These are phyloP conservation scores for Collybiopsis confluens DNA, from an alignment of 768 basidiomycete species.

Conservation along the genomic window DNA sequence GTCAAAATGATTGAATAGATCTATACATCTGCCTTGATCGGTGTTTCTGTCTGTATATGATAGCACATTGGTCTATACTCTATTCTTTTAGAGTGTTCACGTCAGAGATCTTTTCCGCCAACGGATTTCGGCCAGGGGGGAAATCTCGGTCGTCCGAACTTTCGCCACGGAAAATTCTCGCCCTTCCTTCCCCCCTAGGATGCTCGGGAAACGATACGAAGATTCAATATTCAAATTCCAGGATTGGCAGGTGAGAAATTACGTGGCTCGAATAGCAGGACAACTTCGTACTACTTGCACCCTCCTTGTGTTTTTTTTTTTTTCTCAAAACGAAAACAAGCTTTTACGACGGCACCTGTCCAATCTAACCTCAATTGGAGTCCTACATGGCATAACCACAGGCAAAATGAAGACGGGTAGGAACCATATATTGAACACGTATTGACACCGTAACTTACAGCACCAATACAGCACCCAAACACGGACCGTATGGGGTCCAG, in stretches of 20 bases:
- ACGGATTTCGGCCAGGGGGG: slow-evolving; percentile 5
- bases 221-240: no score
- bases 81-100: slow-evolving; percentile 4
- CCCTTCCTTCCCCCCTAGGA: no score
- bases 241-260: background rate
- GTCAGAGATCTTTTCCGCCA: slow-evolving; percentile 5
- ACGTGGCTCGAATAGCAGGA: background rate
- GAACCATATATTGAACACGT: background rate
- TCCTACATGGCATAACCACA: background rate
- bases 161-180: background rate
- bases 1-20: no score
- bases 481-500: background rate
- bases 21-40: no score
- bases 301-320: slow-evolving; percentile 16
- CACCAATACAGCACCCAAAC: no score
- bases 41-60: background rate
- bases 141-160: slow-evolving; percentile 1
- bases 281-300: background rate
- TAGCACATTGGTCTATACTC: background rate
- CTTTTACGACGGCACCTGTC: background rate
- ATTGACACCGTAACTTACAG: background rate
- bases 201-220: no score
- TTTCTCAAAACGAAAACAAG: no score
- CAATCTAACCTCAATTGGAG: background rate
- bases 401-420: background rate